Base-by-base conservation (phyloP, 345 rosid genomes). In the Brassica nigra region DNA sequence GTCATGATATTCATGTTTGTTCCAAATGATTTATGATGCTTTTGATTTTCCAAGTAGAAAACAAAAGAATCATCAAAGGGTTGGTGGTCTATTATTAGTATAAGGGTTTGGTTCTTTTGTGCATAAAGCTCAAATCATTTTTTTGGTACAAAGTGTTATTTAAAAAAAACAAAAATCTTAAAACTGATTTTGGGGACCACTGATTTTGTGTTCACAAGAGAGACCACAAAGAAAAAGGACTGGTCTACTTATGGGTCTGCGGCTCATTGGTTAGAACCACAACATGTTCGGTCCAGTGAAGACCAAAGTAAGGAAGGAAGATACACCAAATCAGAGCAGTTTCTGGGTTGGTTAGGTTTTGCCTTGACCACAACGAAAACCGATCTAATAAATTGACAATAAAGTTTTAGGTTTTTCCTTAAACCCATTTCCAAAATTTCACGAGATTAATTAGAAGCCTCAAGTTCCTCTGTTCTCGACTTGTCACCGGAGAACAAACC, bases 401-500 rank as follows among this genome's bases (percentile, higher is more conserved):
- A 30, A 68, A 62, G 6, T 10, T 54, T 6, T 34, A 18, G 14
- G 39, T 5, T 52, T 52, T 52, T n/a, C 57, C 57, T 34, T 18
- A 30, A 47, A 52, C 34, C 16, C 30, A 47, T 29, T 30, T 63
- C 34, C 20, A 6, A 62, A 71, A 14, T 58, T 6, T 71, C 11
- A 28, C 10, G 27, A 72, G 37, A 27, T 2, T 11, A 73, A 11
- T 0, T 9, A 74, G 76, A 62, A 73, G 70, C 62, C 11, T 63
- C 7, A 15, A 52, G 23, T 5, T 54, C 20, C 61, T 16, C 66
- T 33, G 23, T 47, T 16, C 8, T 20, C 63, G 29, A 4, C 31
- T 77, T 62, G 71, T 57, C 27, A 28, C 36, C 31, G 74, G 15
- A 68, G 75, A 61, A 73, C 29, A n/a, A 58, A 44, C 55, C 12